phyloP scores from a whole-genome alignment of 1,284 basidiomycete genomes.

The Grifola frondosa region DNA sequence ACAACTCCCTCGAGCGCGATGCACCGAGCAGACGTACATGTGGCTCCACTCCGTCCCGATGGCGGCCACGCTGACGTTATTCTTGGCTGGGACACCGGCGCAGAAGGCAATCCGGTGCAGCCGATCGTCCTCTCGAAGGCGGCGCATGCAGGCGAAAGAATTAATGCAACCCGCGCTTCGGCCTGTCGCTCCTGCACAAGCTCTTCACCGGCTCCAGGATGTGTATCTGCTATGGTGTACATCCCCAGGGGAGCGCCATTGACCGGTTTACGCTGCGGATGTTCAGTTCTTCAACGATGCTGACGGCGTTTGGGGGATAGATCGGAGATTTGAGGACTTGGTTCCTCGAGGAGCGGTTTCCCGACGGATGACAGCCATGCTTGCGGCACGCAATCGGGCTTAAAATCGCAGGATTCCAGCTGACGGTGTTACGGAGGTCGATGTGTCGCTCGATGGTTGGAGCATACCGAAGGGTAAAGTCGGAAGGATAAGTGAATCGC shows the following conservation, averaged over 20 bases:
- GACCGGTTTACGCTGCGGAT: constrained; percentile 34
- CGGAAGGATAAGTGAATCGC: no score
- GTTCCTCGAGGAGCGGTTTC: constrained; percentile 64
- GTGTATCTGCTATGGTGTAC: no score
- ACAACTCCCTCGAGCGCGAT: constrained; percentile 79
- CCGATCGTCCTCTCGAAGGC: constrained; percentile 56
- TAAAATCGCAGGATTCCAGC: constrained; percentile 58
- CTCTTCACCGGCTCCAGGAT: no score
- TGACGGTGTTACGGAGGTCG: constrained; percentile 42
- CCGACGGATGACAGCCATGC: constrained; percentile 67
- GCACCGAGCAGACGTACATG: constrained; percentile 60
- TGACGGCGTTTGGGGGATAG: constrained; percentile 64
- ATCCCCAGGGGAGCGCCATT: constrained; percentile 71
- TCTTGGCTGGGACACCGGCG: constrained; percentile 7
- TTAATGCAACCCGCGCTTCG: constrained; percentile 55
- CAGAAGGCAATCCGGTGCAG: constrained; percentile 10
- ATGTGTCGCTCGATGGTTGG: constrained; percentile 13
- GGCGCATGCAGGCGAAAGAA: constrained; percentile 55
- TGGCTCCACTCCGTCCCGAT: background rate
- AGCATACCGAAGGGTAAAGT: no score
- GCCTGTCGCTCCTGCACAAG: constrained; percentile 48
- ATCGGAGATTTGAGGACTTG: constrained; percentile 53
- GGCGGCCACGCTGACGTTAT: no score
- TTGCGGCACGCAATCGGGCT: constrained; percentile 53
- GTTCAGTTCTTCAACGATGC: constrained; percentile 52